Evolutionary conservation across 306 rosid genomes (phyloP), one percentile per base, ranked within the genome.

Genomic region (Prunus campanulata): DNA sequence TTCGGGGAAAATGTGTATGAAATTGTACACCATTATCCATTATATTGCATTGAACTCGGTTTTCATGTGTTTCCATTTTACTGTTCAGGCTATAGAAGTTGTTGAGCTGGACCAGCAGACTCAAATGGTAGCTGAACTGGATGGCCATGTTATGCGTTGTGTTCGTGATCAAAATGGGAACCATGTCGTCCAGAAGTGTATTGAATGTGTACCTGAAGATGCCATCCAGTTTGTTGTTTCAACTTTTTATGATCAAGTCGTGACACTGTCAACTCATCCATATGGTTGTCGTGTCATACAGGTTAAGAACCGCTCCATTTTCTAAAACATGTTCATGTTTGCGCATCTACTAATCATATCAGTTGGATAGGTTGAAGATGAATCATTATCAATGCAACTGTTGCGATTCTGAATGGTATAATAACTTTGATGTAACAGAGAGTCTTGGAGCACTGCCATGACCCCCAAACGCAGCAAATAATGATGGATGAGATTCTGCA

Each of bases 111-210:
- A 89, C 72, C 97, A 90, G 87, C 89, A 92, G 87, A 95, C 87
- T 75, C 75, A 82, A 81, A 95, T 95, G 97, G 99, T 95, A 59
- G 78, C 69, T 49, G 99, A 92, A 78, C 86, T 95, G 76, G 99
- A 95, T 74, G 97, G 99, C 52, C 85, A 91, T 62, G 74, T 95
- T 72, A 95, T 95, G 96, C 97, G 97, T 24, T 95, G 99, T 81
- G 99, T 95, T 13, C 97, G 97, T 18, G 99, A 95, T 85, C 99
- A 95, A 81, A 95, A 95, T 82, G 99, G 99, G 66, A 95, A 95
- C 85, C 99, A 95, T 78, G 99, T 95, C 48, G 89, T 95, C 60
- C 99, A 95, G 86, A 95, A 95, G 80, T 95, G 99, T 80, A 95
- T 95, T 44, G 99, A 95, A 83, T 91, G 92, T 84, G 91, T 95